Evolutionary conservation across 768 basidiomycete genomes (phyloP).

Genomic region (Punctularia strigosozonata): DNA sequence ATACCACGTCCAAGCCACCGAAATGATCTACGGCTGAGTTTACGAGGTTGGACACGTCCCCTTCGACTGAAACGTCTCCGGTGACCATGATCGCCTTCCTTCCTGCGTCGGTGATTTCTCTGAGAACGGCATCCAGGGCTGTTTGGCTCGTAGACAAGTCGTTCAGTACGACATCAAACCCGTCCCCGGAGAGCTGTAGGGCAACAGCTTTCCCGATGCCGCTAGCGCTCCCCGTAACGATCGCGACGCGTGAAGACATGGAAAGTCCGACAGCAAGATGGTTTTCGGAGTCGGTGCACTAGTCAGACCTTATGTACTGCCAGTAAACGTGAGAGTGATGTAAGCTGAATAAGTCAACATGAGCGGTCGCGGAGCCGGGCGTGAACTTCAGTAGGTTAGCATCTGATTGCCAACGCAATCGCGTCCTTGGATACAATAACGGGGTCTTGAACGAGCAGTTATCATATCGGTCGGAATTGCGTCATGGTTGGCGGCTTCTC

Average conservation of each 20-base stretch:
- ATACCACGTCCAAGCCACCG: not conserved
- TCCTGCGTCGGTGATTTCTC: not conserved
- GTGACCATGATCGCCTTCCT: not conserved
- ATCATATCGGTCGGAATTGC: too few species aligned
- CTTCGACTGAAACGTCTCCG: not conserved
- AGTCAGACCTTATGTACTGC: too few species aligned
- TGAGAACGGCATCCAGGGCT: not conserved
- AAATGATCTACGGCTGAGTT: not conserved
- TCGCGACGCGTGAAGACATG: constrained; percentile 8
- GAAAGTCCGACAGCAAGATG: too few species aligned
- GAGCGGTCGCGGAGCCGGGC: too few species aligned
- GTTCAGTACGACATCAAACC: constrained; percentile 3
- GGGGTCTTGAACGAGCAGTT: too few species aligned
- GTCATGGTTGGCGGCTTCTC: too few species aligned
- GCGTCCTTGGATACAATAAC: too few species aligned
- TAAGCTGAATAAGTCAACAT: too few species aligned
- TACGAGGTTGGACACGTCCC: not conserved
- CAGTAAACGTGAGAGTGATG: too few species aligned
- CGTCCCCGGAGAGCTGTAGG: constrained; percentile 7
- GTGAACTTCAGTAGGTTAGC: too few species aligned
- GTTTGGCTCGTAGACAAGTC: not conserved
- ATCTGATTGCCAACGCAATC: too few species aligned
- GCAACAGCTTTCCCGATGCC: constrained; percentile 11
- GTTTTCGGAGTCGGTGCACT: too few species aligned
- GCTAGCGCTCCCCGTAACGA: constrained; percentile 8